phyloP scores from a whole-genome alignment of 2,329 filamentous ascomycete genomes.

The Whalleya microplaca region DNA sequence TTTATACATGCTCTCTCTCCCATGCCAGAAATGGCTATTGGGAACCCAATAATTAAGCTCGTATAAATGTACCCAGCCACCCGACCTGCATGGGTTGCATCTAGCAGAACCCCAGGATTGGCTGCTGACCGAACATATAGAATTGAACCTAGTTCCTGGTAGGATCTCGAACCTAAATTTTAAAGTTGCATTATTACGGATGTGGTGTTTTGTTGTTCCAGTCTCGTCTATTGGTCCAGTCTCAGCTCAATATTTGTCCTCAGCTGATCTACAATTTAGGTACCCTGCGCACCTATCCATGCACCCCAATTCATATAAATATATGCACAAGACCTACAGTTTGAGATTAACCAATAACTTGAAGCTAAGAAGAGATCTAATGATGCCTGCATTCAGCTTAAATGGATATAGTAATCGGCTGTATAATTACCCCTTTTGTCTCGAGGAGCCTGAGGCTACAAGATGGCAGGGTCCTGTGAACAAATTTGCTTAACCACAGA shows the following conservation, averaged over 20 bases:
- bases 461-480: background rate
- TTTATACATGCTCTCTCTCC: too few species aligned
- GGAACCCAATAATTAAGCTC: too few species aligned
- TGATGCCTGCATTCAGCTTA: too few species aligned
- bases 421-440: background rate
- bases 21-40: too few species aligned
- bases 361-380: background rate
- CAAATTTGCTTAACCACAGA: background rate
- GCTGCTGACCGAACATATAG: too few species aligned
- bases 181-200: background rate
- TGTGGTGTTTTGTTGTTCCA: background rate
- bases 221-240: background rate
- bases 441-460: background rate
- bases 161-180: background rate
- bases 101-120: too few species aligned
- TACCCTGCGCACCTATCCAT: background rate
- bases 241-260: background rate
- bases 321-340: background rate
- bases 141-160: too few species aligned
- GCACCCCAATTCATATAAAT: background rate
- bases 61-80: too few species aligned
- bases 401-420: background rate
- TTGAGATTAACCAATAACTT: background rate
- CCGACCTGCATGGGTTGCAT: too few species aligned
- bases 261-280: background rate